Evolutionary conservation across 805 yeast genomes (phyloP), one percentile per base, ranked within the genome.

Genomic region (Cyberlindnera petersonii): DNA sequence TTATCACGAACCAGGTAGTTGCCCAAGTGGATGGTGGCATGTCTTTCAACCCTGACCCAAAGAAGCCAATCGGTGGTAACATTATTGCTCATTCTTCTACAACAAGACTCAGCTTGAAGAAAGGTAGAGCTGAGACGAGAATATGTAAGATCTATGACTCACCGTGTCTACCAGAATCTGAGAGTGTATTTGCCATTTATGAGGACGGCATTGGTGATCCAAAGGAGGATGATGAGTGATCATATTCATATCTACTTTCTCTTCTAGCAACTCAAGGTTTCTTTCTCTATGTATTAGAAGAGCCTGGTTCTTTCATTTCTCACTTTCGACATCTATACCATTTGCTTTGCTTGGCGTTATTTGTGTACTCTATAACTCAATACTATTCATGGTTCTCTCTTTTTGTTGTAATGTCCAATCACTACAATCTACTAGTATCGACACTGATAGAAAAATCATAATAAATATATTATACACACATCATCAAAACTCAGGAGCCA

Each of bases 131-230:
- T 14, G 94, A 87, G 50, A 89, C 86, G 56, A 82, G 98, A 70
- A 80, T 86, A 19, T 93, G 98, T 67, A 88, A 87, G 62, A 85
- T 93, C 33, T 88, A 86, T 52, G 98, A 93, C 60, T 86, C 96
- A 44, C 98, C 98, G 4, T 89, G 97, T 56, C 69, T 93, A 44
- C 97, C 98, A 0, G 98, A 93, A 59, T 80, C 93, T 37, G 98
- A 93, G 53, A 85, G 96, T 53, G 82, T 86, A 7, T 91, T 93
- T 67, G 97, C 96, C 5, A 86, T 93, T 46, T 93, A 89, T 58
- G 96, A 87, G 60, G 96, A 91, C 53, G 98, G 98, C 44, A 81
- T 93, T 48, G 96, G 95, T 41, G 98, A 93, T 66, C 97, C 98
- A 35, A 77, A 82, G 49, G 86, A 84, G 39, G 72, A 67, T 37